These are phyloP conservation scores for Pythium apleroticum DNA, from an alignment of 352 stramenopile species.

Conservation along the genomic window DNA sequence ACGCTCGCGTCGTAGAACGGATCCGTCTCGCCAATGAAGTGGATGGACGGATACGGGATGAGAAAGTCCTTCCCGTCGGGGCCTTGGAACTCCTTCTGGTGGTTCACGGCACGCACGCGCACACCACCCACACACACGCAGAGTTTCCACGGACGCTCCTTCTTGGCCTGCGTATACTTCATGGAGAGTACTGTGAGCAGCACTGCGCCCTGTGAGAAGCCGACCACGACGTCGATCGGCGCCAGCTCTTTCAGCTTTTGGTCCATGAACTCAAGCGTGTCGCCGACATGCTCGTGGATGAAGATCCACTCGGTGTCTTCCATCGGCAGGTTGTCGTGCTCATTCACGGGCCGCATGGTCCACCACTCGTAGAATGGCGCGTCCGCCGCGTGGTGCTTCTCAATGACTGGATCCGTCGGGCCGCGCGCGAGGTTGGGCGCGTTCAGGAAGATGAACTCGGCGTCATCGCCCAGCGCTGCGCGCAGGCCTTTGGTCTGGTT, in stretches of 20 bases:
- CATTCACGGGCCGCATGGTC: conserved; percentile 39
- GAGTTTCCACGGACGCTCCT: conserved; percentile 39
- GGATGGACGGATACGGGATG: conserved; percentile 41
- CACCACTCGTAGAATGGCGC: conserved; percentile 83
- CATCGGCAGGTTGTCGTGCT: conserved; percentile 39
- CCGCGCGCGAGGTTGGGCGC: conserved; percentile 45
- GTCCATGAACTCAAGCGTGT: conserved; percentile 57
- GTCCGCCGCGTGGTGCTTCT: conserved; percentile 51
- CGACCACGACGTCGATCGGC: conserved; percentile 72
- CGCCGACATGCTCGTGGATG: conserved; percentile 20
- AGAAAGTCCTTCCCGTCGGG: conserved; percentile 22
- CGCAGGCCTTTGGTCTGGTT: conserved; percentile 60
- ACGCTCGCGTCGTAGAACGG: conserved; percentile 35
- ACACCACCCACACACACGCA: conserved; percentile 48
- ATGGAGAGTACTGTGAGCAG: conserved; percentile 66
- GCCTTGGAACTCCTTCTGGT: conserved; percentile 39
- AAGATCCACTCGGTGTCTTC: conserved; percentile 23
- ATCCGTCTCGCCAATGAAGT: conserved; percentile 46
- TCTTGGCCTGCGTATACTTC: conserved; percentile 45
- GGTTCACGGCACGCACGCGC: conserved; percentile 36
- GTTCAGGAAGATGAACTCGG: conserved; percentile 76
- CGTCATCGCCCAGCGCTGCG: conserved; percentile 49
- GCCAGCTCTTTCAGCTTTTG: conserved; percentile 55
- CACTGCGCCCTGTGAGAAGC: conserved; percentile 77
- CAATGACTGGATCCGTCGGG: conserved; percentile 54